A percentile compares a stretch with the other conserved stretches of the same genome.
Evolutionary conservation across 805 yeast species (phyloP).

Genomic region (Candida xiaguanensis): DNA sequence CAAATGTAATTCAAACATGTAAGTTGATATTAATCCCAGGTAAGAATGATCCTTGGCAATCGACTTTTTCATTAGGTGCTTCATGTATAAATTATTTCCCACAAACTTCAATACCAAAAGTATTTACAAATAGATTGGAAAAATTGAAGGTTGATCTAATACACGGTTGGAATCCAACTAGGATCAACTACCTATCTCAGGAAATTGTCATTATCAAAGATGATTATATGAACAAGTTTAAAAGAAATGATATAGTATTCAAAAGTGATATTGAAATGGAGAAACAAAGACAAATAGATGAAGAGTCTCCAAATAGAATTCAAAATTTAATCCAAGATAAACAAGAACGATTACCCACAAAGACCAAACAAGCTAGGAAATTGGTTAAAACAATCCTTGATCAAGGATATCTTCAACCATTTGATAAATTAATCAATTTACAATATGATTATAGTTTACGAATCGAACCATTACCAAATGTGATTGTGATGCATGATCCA

Average conservation of each 20-base stretch:
- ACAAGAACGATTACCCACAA: slow-evolving; percentile 34
- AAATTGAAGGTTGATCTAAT: slow-evolving; percentile 36
- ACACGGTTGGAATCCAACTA: slow-evolving; percentile 68
- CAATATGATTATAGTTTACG: slow-evolving; percentile 66
- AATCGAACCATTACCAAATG: slow-evolving; percentile 75
- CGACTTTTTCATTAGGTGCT: slow-evolving; percentile 59
- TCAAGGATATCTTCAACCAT: slow-evolving; percentile 88
- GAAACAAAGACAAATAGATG: slow-evolving; percentile 15
- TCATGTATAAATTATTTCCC: slow-evolving; percentile 47
- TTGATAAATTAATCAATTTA: slow-evolving; percentile 63
- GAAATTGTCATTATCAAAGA: slow-evolving; percentile 76
- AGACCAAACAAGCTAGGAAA: slow-evolving; percentile 59
- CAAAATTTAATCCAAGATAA: slow-evolving; percentile 8
- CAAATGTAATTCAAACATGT: slow-evolving; percentile 47
- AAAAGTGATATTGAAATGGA: slow-evolving; percentile 32
- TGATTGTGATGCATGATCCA: slow-evolving; percentile 60
- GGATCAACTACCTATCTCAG: slow-evolving; percentile 76
- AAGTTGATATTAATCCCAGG: slow-evolving; percentile 82
- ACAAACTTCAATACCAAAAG: slow-evolving; percentile 61
- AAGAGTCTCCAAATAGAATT: slow-evolving; percentile 12
- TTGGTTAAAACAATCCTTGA: slow-evolving; percentile 77
- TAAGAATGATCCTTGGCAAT: slow-evolving; percentile 89
- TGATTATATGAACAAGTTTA: slow-evolving; percentile 65
- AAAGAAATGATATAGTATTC: slow-evolving; percentile 63
- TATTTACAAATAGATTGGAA: slow-evolving; percentile 66